Conservation (phyloP, 2,329 filamentous ascomycete genomes). For the Thelonectria blattea region DNA sequence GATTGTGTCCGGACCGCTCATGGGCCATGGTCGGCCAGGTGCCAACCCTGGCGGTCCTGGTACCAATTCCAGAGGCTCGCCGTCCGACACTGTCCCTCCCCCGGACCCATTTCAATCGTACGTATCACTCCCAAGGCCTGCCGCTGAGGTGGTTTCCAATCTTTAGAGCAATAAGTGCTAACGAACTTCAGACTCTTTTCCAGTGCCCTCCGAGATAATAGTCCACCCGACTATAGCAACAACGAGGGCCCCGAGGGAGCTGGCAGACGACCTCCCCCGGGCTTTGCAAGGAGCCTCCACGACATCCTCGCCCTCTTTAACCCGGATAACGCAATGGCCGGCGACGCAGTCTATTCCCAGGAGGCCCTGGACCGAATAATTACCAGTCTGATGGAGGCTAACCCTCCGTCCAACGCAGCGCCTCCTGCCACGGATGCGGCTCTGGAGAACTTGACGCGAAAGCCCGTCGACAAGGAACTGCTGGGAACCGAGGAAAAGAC, state of each 20-base stretch:
- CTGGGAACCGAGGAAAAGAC: constrained; percentile 69
- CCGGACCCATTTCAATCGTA: constrained; percentile 58
- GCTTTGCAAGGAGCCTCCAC: constrained; percentile 49
- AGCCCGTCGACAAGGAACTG: constrained; percentile 72
- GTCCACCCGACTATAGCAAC: constrained; percentile 41
- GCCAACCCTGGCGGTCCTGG: constrained; percentile 26
- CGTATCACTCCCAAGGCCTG: constrained; percentile 32
- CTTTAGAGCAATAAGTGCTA: constrained; percentile 38
- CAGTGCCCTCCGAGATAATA: constrained; percentile 50
- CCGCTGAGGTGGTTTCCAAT: constrained; percentile 24
- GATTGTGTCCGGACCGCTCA: constrained; percentile 50
- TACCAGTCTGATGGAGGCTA: constrained; percentile 85
- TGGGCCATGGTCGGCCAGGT: constrained; percentile 21
- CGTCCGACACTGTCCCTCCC: background rate
- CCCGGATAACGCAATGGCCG: constrained; percentile 60
- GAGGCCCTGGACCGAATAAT: constrained; percentile 91
- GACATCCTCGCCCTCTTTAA: constrained; percentile 62
- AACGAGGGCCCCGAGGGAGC: constrained; percentile 29
- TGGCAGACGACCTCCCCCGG: constrained; percentile 27
- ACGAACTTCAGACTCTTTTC: constrained; percentile 53
- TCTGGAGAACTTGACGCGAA: constrained; percentile 75
- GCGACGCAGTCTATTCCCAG: constrained; percentile 89
- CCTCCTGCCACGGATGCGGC: constrained; percentile 79
- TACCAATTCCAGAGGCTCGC: background rate
- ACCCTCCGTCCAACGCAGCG: constrained; percentile 76